These are phyloP conservation scores for Tricholoma flavovirens DNA, from an alignment of 768 basidiomycete species.

Conservation along the genomic window DNA sequence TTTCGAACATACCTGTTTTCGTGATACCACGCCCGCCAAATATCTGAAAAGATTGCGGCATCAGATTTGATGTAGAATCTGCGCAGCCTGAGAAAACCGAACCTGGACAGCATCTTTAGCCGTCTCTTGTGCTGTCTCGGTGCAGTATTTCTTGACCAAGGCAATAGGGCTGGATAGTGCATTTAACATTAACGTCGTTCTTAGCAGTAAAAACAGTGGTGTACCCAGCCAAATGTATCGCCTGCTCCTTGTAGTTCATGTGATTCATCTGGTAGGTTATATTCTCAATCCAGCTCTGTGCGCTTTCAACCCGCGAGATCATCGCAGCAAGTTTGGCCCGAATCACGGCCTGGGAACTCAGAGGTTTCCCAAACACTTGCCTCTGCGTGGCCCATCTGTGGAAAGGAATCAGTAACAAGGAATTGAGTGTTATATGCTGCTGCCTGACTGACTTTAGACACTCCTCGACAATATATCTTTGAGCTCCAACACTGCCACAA, in stretches of 20 bases:
- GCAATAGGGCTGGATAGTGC: constrained; percentile 54
- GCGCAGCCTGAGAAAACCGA: constrained; percentile 16
- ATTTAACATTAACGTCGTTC: neutral
- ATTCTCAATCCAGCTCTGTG: constrained; percentile 83
- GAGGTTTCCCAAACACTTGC: constrained; percentile 72
- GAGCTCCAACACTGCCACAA: constrained; percentile 45
- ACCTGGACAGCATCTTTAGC: constrained; percentile 65
- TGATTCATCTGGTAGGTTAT: constrained; percentile 85
- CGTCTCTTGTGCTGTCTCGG: constrained; percentile 71
- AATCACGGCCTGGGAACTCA: constrained; percentile 66
- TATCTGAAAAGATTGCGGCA: constrained; percentile 38
- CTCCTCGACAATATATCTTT: constrained; percentile 66
- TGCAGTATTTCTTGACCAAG: constrained; percentile 74
- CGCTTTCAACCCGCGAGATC: constrained; percentile 76
- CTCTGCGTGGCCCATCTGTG: constrained; percentile 70
- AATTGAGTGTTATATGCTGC: neutral
- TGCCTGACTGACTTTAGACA: constrained; percentile 55
- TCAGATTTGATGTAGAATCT: neutral
- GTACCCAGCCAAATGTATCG: constrained; percentile 67
- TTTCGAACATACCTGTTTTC: constrained; percentile 51
- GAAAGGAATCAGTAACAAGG: neutral
- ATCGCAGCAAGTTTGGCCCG: constrained; percentile 72
- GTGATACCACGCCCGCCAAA: constrained; percentile 87
- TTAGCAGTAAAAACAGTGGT: constrained; percentile 9
- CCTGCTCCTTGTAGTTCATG: constrained; percentile 78